Percentiles rank a stretch among this genome's conserved stretches.
These are phyloP conservation scores for Boletus mariae DNA, from an alignment of 1,284 basidiomycete species.

Conservation along the genomic window DNA sequence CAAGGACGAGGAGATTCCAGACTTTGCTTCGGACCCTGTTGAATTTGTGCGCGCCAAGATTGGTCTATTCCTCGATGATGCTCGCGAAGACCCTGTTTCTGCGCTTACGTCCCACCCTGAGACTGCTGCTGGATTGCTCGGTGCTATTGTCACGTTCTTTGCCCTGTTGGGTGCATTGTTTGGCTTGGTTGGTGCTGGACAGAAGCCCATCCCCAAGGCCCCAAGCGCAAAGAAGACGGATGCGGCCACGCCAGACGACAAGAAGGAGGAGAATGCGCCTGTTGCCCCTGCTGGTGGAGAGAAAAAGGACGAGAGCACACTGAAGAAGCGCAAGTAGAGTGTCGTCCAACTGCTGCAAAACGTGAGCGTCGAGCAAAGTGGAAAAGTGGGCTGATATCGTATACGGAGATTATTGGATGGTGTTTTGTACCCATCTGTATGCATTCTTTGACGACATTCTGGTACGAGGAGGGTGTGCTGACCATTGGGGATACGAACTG, in stretches of 20 bases:
- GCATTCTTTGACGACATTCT: constrained; percentile 10
- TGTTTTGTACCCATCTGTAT: constrained; percentile 2
- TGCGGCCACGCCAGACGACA: constrained; percentile 57
- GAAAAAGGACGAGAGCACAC: constrained; percentile 45
- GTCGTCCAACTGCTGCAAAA: constrained; percentile 4
- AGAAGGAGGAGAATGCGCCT: constrained; percentile 60
- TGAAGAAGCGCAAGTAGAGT: constrained; percentile 34
- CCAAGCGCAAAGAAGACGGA: constrained; percentile 65
- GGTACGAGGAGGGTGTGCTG: constrained; percentile 1
- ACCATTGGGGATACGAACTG: constrained; percentile 4
- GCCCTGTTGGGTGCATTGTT: constrained; percentile 79
- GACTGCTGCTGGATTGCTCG: constrained; percentile 74
- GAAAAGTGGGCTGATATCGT: constrained; percentile 4
- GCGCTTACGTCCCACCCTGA: constrained; percentile 84
- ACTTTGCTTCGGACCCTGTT: constrained; percentile 71
- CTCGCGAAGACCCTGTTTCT: constrained; percentile 65
- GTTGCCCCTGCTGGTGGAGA: constrained; percentile 66
- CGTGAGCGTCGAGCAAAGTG: constrained; percentile 3
- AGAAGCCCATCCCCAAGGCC: constrained; percentile 70
- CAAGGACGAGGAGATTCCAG: constrained; percentile 49
- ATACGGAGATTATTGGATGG: constrained; percentile 16
- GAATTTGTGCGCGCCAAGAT: constrained; percentile 77
- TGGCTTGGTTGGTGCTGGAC: constrained; percentile 69
- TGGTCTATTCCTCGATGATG: constrained; percentile 69
- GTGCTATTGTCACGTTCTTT: constrained; percentile 73